Base-by-base conservation (phyloP, 75 land plant species). In the Ceratopteris richardii region DNA sequence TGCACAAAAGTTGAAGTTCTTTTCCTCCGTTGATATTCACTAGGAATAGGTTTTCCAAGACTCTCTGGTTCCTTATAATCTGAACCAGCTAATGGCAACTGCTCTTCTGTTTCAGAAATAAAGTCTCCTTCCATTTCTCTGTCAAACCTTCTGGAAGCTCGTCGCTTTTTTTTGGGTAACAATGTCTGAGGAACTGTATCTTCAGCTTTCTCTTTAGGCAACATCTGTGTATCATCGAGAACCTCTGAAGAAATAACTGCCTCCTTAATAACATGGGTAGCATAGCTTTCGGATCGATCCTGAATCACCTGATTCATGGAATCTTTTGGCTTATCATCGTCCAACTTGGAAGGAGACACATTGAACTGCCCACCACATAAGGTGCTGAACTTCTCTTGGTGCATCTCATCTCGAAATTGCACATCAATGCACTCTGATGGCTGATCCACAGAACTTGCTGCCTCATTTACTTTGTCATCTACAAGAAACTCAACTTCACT, bases 1-100 rank as follows among this genome's bases (percentile, higher is more conserved):
- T 52, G 29, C 48, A 46, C 28, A 22, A 52, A 3, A 22, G 25
- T 2, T 24, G 24, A 12, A 52, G 16, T 28, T 28, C 29, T 52
- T 14, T 52, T 52, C 29, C 54, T 52, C 13, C 54, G 54, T 23
- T 52, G 54, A 52, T 52, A 52, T 23, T 52, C 54, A 52, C 24
- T 26, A 52, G 23, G 14, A 13, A 52, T 14, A 24, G 14, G 7
- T 52, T 52, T 52, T 11, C 9, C 28, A 11, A 19, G 54, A 1
- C 9, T 3, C 13, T 52, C 54, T 24, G 5, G 28, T 14, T 21
- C 12, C 5, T 24, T 25, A 1, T 2, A 21, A 26, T 52, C 28
- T 23, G 27, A 26, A 14, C 22, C 14, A 2, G 22, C 18, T 5
- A 17, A 5, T 6, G 5, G 50, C 18, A 46, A 21, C 22, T 46